Evolutionary conservation across 1,139 yeast species (phyloP).

Genomic region (Magnusiomyces tetraspermus): DNA sequence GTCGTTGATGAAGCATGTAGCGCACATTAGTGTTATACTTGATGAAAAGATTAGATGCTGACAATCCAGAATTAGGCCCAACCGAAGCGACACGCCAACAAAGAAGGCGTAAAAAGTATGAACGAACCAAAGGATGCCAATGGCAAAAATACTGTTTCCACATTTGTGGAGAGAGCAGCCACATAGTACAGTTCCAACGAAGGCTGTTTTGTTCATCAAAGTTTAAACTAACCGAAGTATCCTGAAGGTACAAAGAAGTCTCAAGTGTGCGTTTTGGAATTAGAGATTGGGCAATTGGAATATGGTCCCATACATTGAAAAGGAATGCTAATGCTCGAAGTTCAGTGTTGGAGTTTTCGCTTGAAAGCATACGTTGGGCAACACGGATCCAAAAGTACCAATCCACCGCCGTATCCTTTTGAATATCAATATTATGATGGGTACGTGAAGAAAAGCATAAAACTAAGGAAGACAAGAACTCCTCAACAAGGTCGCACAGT

Average conservation of each 20-base stretch:
- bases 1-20: constrained; percentile 21
- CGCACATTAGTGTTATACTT: constrained; percentile 28
- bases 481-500: constrained; percentile 41
- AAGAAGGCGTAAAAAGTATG: constrained; percentile 56
- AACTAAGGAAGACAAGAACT: constrained; percentile 30
- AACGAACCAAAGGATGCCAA: constrained; percentile 70
- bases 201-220: constrained; percentile 19
- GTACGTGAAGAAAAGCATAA: constrained; percentile 20
- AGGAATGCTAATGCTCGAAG: constrained; percentile 55
- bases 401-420: constrained; percentile 34
- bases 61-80: constrained; percentile 25
- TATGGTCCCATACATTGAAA: constrained; percentile 64
- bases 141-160: constrained; percentile 59
- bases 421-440: constrained; percentile 21
- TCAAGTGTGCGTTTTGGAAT: not conserved
- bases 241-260: not conserved
- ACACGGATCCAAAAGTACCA: constrained; percentile 76
- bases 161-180: constrained; percentile 42
- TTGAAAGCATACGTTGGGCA: constrained; percentile 46
- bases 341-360: constrained; percentile 55
- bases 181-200: constrained; percentile 39
- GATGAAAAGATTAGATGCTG: constrained; percentile 25
- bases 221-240: constrained; percentile 15
- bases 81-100: constrained; percentile 56
- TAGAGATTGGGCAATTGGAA: constrained; percentile 39